These are phyloP conservation scores for Cardamine occulta DNA, from an alignment of 345 rosid species.

Conservation along the genomic window DNA sequence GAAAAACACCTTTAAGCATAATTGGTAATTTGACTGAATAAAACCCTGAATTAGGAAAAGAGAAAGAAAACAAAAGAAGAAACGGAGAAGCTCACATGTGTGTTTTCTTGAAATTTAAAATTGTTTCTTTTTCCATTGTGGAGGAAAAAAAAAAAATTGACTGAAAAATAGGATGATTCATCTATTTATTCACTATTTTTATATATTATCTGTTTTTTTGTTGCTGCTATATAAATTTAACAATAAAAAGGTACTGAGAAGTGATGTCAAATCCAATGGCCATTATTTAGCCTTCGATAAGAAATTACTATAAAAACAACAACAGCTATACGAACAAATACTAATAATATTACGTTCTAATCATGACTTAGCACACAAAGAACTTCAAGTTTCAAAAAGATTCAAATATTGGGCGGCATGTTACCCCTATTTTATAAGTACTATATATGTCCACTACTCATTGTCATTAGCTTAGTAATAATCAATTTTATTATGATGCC, in stretches of 20 bases:
- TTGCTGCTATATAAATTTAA: background rate
- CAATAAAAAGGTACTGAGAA: background rate
- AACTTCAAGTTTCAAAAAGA: constrained; percentile 32
- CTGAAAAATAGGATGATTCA: constrained; percentile 21
- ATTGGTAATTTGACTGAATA: constrained; percentile 39
- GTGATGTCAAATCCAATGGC: constrained; percentile 38
- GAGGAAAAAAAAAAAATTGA: background rate
- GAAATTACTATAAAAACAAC: constrained; percentile 22
- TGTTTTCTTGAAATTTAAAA: constrained; percentile 20
- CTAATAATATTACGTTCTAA: constrained; percentile 10
- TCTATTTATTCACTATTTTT: constrained; percentile 3
- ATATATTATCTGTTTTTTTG: background rate
- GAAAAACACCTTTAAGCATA: constrained; percentile 32
- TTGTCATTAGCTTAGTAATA: constrained; percentile 18
- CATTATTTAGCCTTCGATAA: constrained; percentile 2
- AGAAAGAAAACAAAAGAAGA: constrained; percentile 13
- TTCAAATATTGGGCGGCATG: constrained; percentile 41
- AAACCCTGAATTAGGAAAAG: constrained; percentile 12
- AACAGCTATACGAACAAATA: constrained; percentile 4
- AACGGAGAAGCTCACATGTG: constrained; percentile 39
- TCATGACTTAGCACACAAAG: constrained; percentile 35
- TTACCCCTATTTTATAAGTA: constrained; percentile 26
- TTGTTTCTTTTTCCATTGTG: constrained; percentile 25
- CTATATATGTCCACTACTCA: background rate
- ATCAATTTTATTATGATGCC: constrained; percentile 2